Evolutionary conservation across 352 stramenopile species (phyloP).

Genomic region (Pythium chondricola): DNA sequence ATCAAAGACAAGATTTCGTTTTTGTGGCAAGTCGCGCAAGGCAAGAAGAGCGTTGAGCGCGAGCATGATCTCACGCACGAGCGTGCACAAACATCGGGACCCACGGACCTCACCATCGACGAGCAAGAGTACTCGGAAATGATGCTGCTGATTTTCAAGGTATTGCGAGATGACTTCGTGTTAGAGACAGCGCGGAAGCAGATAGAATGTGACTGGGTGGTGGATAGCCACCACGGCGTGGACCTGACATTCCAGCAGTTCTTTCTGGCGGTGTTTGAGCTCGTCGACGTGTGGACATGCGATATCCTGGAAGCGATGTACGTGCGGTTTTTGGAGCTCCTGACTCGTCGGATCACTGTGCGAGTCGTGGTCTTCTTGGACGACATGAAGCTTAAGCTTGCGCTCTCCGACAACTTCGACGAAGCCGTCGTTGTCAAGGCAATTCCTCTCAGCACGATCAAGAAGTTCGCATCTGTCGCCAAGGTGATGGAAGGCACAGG

Average conservation of each 20-base stretch:
- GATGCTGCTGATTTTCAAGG: slow-evolving; percentile 80
- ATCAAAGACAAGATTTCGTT: slow-evolving; percentile 46
- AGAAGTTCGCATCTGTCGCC: slow-evolving; percentile 51
- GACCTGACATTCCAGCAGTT: slow-evolving; percentile 58
- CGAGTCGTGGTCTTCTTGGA: slow-evolving; percentile 70
- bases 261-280: slow-evolving; percentile 60
- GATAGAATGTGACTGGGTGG: slow-evolving; percentile 74
- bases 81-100: background rate
- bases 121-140: slow-evolving; percentile 60
- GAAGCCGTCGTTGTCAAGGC: slow-evolving; percentile 65
- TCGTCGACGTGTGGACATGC: slow-evolving; percentile 80
- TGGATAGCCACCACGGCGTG: slow-evolving; percentile 60
- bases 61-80: slow-evolving; percentile 9
- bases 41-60: slow-evolving; percentile 27
- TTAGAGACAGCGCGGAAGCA: slow-evolving; percentile 43
- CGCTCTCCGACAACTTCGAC: slow-evolving; percentile 71
- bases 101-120: slow-evolving; percentile 25
- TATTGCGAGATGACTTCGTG: slow-evolving; percentile 64
- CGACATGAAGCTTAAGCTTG: slow-evolving; percentile 56
- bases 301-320: slow-evolving; percentile 68
- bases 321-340: slow-evolving; percentile 53
- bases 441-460: slow-evolving; percentile 66
- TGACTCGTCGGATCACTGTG: slow-evolving; percentile 58
- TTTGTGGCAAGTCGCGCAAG: slow-evolving; percentile 55
- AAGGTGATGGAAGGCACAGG: slow-evolving; percentile 41